These are phyloP conservation scores for Coemansia sp. DNA, from an alignment of 371 early-diverging fungal species.

Conservation along the genomic window DNA sequence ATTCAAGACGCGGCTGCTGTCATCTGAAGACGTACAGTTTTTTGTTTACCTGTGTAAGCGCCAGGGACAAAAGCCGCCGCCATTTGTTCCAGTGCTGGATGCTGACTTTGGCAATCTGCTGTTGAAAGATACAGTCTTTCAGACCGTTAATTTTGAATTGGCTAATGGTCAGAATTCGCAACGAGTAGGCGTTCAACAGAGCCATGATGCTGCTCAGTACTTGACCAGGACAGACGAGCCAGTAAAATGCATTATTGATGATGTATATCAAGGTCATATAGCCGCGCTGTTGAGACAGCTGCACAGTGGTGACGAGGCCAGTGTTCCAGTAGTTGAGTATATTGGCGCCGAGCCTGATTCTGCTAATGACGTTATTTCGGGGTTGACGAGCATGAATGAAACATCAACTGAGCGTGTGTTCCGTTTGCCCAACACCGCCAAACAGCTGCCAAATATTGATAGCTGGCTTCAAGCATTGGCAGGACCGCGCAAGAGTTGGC, in stretches of 20 bases:
- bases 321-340: conserved; percentile 83
- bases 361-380: conserved; percentile 51
- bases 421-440: conserved; percentile 1
- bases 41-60: conserved; percentile 81
- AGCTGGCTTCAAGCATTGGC: conserved; percentile 74
- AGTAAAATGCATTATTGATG: conserved; percentile 85
- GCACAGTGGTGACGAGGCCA: conserved; percentile 60
- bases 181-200: conserved; percentile 88
- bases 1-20: conserved; percentile 73
- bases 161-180: conserved; percentile 85
- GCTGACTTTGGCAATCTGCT: conserved; percentile 90
- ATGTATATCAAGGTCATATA: conserved; percentile 79
- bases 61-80: conserved; percentile 50
- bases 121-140: conserved; percentile 95
- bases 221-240: conserved; percentile 80
- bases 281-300: conserved; percentile 71
- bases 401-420: not conserved
- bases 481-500: conserved; percentile 77
- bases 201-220: conserved; percentile 85
- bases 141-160: conserved; percentile 82
- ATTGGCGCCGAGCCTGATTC: conserved; percentile 61
- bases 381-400: not conserved
- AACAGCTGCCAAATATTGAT: conserved; percentile 60
- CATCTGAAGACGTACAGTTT: conserved; percentile 88
- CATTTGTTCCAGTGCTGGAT: conserved; percentile 88